phyloP scores from a whole-genome alignment of 257 asterid genomes.

The Nicotiana obtusifolia region DNA sequence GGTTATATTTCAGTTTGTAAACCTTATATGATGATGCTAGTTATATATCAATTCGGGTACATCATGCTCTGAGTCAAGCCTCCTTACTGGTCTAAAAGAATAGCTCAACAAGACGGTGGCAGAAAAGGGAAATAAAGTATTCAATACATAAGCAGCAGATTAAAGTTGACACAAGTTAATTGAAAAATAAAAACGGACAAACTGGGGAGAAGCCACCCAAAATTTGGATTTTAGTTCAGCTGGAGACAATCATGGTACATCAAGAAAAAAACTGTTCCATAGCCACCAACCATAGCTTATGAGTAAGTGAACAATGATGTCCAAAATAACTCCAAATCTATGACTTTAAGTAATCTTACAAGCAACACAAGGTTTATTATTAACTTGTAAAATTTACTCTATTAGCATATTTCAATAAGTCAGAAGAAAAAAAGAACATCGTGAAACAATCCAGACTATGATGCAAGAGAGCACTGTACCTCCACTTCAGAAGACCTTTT shows the following conservation, averaged over 20 bases:
- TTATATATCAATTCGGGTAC: too few species aligned
- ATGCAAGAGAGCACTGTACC: slow-evolving; percentile 33
- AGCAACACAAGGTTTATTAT: neutral
- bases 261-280: neutral
- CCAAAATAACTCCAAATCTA: neutral
- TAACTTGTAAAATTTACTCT: neutral
- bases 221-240: neutral
- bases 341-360: neutral
- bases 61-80: too few species aligned
- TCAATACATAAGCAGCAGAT: neutral
- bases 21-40: neutral
- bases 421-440: neutral
- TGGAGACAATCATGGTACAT: neutral
- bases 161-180: neutral
- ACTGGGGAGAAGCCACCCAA: neutral
- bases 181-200: neutral
- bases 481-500: slow-evolving; percentile 60
- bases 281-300: neutral
- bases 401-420: neutral
- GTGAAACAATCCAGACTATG: neutral
- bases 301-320: neutral
- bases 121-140: neutral
- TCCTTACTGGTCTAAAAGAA: neutral
- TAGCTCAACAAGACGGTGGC: neutral
- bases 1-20: neutral